phyloP scores from a whole-genome alignment of 2,329 filamentous ascomycete species.

The Colletotrichum tropicale region DNA sequence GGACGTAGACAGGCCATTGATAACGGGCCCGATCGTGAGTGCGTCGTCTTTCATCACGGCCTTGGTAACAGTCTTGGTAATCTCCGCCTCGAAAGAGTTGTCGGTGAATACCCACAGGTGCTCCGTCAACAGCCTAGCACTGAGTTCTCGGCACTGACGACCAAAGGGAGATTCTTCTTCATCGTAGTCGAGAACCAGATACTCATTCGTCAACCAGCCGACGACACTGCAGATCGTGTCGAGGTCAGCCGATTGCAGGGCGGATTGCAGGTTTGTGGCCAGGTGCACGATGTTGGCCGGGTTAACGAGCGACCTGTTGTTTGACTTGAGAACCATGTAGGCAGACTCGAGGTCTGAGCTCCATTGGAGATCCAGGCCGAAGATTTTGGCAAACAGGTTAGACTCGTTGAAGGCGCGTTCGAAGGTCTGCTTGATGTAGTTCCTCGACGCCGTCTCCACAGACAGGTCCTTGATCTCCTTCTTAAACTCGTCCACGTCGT shows the following conservation, averaged over 20 bases:
- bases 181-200: constrained; percentile 59
- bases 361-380: constrained; percentile 59
- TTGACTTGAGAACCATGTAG: constrained; percentile 53
- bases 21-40: constrained; percentile 54
- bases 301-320: constrained; percentile 57
- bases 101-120: constrained; percentile 64
- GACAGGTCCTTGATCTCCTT: constrained; percentile 54
- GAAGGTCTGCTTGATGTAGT: constrained; percentile 64
- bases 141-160: constrained; percentile 59
- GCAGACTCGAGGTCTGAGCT: constrained; percentile 53
- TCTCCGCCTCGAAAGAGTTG: constrained; percentile 57
- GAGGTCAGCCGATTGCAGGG: constrained; percentile 51
- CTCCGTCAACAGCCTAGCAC: constrained; percentile 59
- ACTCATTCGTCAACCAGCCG: constrained; percentile 64
- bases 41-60: constrained; percentile 50
- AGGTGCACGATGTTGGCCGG: constrained; percentile 59
- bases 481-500: constrained; percentile 59
- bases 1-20: constrained; percentile 55
- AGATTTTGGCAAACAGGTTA: constrained; percentile 58
- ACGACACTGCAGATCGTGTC: constrained; percentile 59
- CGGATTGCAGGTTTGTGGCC: constrained; percentile 52
- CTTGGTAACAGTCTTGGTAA: constrained; percentile 58
- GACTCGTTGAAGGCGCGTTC: constrained; percentile 62
- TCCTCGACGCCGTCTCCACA: constrained; percentile 59
- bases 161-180: constrained; percentile 58